These are phyloP conservation scores for Boletus eberwhitei DNA, from an alignment of 768 basidiomycete genomes.

Conservation along the genomic window DNA sequence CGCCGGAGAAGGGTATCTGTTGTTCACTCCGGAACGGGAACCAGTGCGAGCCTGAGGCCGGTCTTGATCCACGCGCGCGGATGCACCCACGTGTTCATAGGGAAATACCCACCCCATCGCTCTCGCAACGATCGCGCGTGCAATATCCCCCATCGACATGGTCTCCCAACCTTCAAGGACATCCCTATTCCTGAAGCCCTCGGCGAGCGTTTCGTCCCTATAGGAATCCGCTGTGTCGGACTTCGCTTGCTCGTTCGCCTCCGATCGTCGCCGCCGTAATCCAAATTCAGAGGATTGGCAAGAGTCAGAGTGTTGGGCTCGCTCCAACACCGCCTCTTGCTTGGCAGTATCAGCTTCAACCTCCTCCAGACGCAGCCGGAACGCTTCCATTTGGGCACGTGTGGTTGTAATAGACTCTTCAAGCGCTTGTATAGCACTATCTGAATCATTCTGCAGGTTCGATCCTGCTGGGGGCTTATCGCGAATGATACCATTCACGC, in stretches of 20 bases:
- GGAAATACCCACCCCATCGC: constrained; percentile 26
- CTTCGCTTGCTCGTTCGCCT: background rate
- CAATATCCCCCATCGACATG: constrained; percentile 7
- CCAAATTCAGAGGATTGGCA: background rate
- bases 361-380: constrained; percentile 26
- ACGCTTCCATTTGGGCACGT: constrained; percentile 23
- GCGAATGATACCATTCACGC: background rate
- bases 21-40: background rate
- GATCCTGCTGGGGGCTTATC: background rate
- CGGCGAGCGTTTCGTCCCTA: background rate
- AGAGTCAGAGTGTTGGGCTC: background rate
- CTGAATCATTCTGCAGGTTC: constrained; percentile 1
- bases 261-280: background rate
- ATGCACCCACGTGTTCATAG: constrained; percentile 6
- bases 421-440: constrained; percentile 13
- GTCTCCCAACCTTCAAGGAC: background rate
- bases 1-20: background rate
- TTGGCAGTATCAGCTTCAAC: constrained; percentile 23
- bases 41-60: background rate
- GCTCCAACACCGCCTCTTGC: constrained; percentile 9
- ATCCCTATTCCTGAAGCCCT: background rate
- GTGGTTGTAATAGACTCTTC: constrained; percentile 25
- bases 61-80: background rate
- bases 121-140: constrained; percentile 15
- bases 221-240: background rate